Percentiles rank a stretch among this genome's conserved stretches.
Evolutionary conservation across 75 land plant species (phyloP).

Genomic region (Sequoia sempervirens): DNA sequence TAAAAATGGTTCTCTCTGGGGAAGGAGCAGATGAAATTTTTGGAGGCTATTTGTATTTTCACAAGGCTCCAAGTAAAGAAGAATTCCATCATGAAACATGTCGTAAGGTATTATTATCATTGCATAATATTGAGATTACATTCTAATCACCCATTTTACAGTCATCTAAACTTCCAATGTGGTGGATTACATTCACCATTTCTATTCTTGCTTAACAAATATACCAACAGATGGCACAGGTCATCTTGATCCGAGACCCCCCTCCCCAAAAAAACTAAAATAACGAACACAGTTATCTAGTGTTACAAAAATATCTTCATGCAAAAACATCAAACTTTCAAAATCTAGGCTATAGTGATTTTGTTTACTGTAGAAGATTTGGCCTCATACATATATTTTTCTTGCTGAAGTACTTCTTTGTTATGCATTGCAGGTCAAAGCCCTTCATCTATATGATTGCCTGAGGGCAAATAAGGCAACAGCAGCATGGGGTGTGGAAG

Average conservation of each 20-base stretch:
- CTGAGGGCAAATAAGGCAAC: conserved; percentile 84
- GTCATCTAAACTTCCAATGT: not conserved
- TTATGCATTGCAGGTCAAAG: conserved; percentile 51
- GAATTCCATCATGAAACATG: conserved; percentile 84
- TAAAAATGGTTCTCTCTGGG: conserved; percentile 94
- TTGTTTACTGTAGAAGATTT: not conserved
- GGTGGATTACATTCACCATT: too few relatives aligned
- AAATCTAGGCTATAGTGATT: not conserved
- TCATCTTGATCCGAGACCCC: too few relatives aligned
- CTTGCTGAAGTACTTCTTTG: not conserved
- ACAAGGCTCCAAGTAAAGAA: conserved; percentile 91
- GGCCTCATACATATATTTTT: not conserved
- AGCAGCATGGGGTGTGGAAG: conserved; percentile 89
- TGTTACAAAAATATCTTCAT: not conserved
- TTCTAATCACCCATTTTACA: not conserved
- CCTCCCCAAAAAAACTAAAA: too few relatives aligned
- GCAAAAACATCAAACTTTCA: not conserved
- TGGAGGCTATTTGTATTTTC: conserved; percentile 92
- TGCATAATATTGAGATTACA: not conserved
- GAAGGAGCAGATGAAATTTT: conserved; percentile 93
- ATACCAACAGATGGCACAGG: too few relatives aligned
- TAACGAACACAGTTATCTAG: too few relatives aligned
- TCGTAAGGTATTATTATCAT: conserved; percentile 45
- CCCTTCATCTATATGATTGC: conserved; percentile 77
- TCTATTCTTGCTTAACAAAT: too few relatives aligned